These are phyloP conservation scores for Oryza coarctata DNA, from an alignment of 176 grass and related monocot genomes.

Conservation along the genomic window DNA sequence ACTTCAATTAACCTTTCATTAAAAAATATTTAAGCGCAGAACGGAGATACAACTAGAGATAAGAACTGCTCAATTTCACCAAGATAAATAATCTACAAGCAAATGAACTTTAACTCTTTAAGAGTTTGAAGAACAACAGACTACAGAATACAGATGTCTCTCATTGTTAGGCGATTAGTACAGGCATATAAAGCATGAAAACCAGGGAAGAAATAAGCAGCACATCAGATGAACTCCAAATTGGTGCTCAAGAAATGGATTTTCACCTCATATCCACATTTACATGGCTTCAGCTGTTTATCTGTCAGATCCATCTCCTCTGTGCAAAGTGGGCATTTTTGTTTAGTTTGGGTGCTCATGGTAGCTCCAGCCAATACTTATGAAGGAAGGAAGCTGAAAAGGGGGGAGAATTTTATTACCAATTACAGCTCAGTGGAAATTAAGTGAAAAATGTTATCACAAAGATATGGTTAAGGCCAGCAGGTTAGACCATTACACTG, in stretches of 20 bases:
- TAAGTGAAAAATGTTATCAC: not conserved
- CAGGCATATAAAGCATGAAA: slow-evolving; percentile 18
- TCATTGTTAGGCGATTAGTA: not conserved
- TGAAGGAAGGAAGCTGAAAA: slow-evolving; percentile 22
- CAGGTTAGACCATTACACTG: not conserved
- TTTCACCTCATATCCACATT: slow-evolving; percentile 71
- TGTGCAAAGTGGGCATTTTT: slow-evolving; percentile 57
- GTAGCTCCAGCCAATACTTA: slow-evolving; percentile 20
- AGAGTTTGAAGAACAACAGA: not conserved
- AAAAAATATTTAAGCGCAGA: not conserved
- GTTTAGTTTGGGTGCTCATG: slow-evolving; percentile 51
- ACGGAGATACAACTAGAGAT: not conserved
- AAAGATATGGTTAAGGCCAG: not conserved
- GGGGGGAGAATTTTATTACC: not conserved
- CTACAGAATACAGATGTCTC: not conserved
- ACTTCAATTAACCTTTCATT: not conserved
- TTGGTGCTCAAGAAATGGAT: not conserved
- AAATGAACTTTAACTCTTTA: not conserved
- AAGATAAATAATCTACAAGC: slow-evolving; percentile 21
- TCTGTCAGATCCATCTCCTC: slow-evolving; percentile 66
- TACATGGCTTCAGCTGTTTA: slow-evolving; percentile 66
- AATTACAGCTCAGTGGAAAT: not conserved
- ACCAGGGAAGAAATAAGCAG: not conserved
- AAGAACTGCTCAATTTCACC: slow-evolving; percentile 14
- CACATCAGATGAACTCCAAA: not conserved